phyloP scores from a whole-genome alignment of 768 basidiomycete genomes.

The Mycena galopus region DNA sequence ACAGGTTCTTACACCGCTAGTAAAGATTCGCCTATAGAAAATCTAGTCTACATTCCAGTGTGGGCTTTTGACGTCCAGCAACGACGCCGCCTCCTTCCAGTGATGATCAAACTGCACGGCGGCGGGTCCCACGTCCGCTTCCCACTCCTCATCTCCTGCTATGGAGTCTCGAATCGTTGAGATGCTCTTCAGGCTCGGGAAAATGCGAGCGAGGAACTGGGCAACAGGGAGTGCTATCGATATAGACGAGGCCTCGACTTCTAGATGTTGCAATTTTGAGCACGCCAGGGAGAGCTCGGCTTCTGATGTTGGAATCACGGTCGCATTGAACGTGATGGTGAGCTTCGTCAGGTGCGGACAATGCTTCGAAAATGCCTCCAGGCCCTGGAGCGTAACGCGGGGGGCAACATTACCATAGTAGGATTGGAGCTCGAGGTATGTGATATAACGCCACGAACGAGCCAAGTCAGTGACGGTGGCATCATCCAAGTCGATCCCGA shows the following conservation, averaged over 20 bases:
- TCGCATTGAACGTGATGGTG: conserved; percentile 9
- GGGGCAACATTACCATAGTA: background rate
- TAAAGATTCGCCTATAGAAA: no score
- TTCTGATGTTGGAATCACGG: background rate
- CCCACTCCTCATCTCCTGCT: background rate
- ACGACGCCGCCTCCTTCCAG: conserved; percentile 2
- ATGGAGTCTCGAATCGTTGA: conserved; percentile 1
- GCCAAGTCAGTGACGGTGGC: conserved; percentile 16
- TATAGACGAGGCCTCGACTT: conserved; percentile 16
- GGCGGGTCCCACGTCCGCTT: conserved; percentile 6
- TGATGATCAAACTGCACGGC: conserved; percentile 5
- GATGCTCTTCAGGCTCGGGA: background rate
- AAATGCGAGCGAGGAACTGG: conserved; percentile 1
- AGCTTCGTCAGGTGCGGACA: conserved; percentile 13
- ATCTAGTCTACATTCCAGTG: no score
- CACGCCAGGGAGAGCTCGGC: background rate
- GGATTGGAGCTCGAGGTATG: background rate
- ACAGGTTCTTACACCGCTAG: no score
- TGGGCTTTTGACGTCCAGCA: no score
- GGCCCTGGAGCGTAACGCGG: conserved; percentile 9
- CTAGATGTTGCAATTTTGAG: background rate
- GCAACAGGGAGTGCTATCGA: conserved; percentile 1
- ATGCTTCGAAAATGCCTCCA: background rate
- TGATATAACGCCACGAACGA: conserved; percentile 13
- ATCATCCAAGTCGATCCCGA: conserved; percentile 5